These are phyloP conservation scores for Ustilaginoidea virens DNA, from an alignment of 2,329 filamentous ascomycete species.

Conservation along the genomic window DNA sequence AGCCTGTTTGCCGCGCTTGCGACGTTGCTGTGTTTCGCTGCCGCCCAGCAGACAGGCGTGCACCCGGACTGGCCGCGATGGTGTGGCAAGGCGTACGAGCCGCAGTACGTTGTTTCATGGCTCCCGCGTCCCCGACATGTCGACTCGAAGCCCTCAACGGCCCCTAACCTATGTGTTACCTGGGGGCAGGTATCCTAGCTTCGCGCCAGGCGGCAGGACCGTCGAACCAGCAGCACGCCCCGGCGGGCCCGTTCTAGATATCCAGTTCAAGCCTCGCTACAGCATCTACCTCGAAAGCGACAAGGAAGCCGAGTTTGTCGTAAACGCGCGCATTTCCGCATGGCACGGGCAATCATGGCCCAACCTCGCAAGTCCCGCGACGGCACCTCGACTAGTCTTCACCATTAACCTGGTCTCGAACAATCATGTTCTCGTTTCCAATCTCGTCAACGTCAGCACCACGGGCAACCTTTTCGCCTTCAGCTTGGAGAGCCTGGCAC, in stretches of 20 bases:
- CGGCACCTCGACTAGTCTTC: conserved; percentile 16
- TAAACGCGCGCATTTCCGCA: conserved; percentile 25
- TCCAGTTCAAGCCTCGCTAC: conserved; percentile 29
- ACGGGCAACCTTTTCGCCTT: conserved; percentile 22
- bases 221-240: conserved; percentile 17
- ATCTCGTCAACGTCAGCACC: conserved; percentile 18
- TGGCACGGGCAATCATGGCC: conserved; percentile 23
- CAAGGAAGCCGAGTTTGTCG: conserved; percentile 23
- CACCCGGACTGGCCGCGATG: conserved; percentile 28
- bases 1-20: neutral
- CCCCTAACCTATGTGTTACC: no score
- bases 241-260: conserved; percentile 20
- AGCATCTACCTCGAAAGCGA: conserved; percentile 30
- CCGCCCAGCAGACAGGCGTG: conserved; percentile 19
- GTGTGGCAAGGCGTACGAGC: conserved; percentile 31
- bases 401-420: conserved; percentile 18
- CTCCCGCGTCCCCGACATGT: no score
- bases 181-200: conserved; percentile 22
- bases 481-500: conserved; percentile 17
- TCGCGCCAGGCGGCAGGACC: conserved; percentile 28
- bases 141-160: no score
- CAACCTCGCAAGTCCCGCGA: conserved; percentile 9
- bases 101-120: conserved; percentile 21
- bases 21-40: conserved; percentile 1
- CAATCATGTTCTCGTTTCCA: conserved; percentile 16